Evolutionary conservation across 1,284 basidiomycete genomes (phyloP), one percentile per base, ranked within the genome.

Genomic region (Malassezia cuniculi): DNA sequence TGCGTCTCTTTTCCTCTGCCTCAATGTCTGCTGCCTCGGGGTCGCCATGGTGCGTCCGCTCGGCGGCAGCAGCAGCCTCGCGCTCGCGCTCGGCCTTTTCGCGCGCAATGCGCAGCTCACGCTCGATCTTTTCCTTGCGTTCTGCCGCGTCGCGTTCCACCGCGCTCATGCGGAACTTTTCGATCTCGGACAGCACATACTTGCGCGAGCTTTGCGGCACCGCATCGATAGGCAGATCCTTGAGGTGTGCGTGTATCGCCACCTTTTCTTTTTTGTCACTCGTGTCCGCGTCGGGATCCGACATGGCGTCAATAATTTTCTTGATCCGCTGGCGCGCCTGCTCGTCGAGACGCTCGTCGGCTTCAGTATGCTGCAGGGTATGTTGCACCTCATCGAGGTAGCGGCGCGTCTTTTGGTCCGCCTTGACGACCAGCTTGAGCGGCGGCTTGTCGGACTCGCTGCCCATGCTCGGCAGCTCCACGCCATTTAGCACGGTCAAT

Each of bases 171-270:
- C 63, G 47, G 39, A 66, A 94, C 56, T 86, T 80, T 1, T 86
- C 85, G 47, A 95, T 95, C 66, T 94, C 87, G 24, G 80, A 84
- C 43, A 94, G 80, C 39, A 95, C 87, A 21, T 84, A 79, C 2
- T 82, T 85, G 16, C 87, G 80, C 68, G 89, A 85, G 1, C 83
- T 82, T 69, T 90, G 87, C n/a, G 87, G 87, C 19, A 95, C 75
- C 61, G 94, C 87, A 35, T 85, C 83, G 70, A 89, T 85, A 61
- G 89, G 82, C 24, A 95, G 73, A 68, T 94, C 87, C 68, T 89
- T 85, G 17, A 95, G 74, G 70, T 94, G 89, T 5, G 85, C 84
- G 8, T 89, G 87, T 22, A 94, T 85, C 48, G 85, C 77, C 59
- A 52, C 58, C n/a, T 50, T 25, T 41, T 47, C 27, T 8, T 52